These are phyloP conservation scores for Cairneyella variabilis DNA, from an alignment of 495 filamentous ascomycete genomes.

Conservation along the genomic window DNA sequence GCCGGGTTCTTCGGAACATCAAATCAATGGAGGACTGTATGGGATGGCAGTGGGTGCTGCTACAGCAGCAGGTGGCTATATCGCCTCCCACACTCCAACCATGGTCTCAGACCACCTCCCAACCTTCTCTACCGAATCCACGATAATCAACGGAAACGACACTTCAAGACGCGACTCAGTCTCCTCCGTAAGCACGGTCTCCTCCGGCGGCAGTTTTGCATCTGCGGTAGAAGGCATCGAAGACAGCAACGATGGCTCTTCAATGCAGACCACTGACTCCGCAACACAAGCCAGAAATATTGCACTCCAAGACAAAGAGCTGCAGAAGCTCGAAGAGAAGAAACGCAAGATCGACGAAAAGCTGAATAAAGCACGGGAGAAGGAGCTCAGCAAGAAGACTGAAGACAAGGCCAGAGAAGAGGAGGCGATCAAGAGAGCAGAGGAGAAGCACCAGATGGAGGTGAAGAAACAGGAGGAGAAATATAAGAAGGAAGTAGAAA, in stretches of 20 bases:
- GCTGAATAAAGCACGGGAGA: slow-evolving; percentile 49
- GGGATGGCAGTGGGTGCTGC: slow-evolving; percentile 45
- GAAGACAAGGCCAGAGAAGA: slow-evolving; percentile 43
- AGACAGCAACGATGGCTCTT: slow-evolving; percentile 13
- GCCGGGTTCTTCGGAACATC: background rate
- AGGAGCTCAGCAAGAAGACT: slow-evolving; percentile 35
- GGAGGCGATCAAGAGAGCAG: slow-evolving; percentile 44
- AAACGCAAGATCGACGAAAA: slow-evolving; percentile 69
- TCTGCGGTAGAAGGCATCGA: slow-evolving; percentile 35
- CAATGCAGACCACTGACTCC: slow-evolving; percentile 22
- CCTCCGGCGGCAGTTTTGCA: slow-evolving; percentile 41
- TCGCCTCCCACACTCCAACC: slow-evolving; percentile 29
- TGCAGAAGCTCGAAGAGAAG: slow-evolving; percentile 68
- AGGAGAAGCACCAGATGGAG: slow-evolving; percentile 58
- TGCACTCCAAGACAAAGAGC: slow-evolving; percentile 28
- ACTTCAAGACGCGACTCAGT: slow-evolving; percentile 29
- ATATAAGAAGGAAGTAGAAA: slow-evolving; percentile 56
- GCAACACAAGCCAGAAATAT: background rate
- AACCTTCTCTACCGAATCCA: slow-evolving; percentile 23
- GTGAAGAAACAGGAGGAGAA: slow-evolving; percentile 60
- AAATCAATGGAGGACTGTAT: slow-evolving; percentile 38
- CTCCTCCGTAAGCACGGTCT: slow-evolving; percentile 21
- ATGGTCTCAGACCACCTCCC: slow-evolving; percentile 44
- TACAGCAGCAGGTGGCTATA: slow-evolving; percentile 37
- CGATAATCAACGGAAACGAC: background rate